Conservation (phyloP, 495 filamentous ascomycete genomes). For the Rusavskia elegans region DNA sequence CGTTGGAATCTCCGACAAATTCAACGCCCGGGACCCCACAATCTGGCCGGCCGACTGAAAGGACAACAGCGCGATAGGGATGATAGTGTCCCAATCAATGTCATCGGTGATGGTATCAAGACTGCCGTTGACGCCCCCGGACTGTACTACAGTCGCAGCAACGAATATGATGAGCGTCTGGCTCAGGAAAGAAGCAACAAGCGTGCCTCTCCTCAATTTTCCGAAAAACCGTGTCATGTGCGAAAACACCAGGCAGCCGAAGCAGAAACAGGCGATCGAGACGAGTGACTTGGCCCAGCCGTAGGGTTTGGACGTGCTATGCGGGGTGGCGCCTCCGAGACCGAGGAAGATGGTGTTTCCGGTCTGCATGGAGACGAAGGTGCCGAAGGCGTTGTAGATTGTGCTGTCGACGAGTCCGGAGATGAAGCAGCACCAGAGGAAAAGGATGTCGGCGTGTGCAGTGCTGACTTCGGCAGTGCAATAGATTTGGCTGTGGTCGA, state of each 20-base stretch:
- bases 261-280: slow-evolving; percentile 40
- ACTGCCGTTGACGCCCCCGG: slow-evolving; percentile 21
- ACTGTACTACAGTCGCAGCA: slow-evolving; percentile 41
- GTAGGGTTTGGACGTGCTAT: slow-evolving; percentile 34
- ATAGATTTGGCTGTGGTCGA: slow-evolving; percentile 1
- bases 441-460: slow-evolving; percentile 23
- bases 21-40: slow-evolving; percentile 43
- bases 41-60: slow-evolving; percentile 62
- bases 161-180: slow-evolving; percentile 40
- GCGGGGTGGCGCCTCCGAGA: slow-evolving; percentile 36
- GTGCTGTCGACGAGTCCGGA: slow-evolving; percentile 36
- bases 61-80: slow-evolving; percentile 47
- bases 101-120: slow-evolving; percentile 16
- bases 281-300: slow-evolving; percentile 48
- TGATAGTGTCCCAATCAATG: slow-evolving; percentile 24
- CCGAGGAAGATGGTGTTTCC: slow-evolving; percentile 54
- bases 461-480: slow-evolving; percentile 22
- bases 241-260: slow-evolving; percentile 35
- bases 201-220: slow-evolving; percentile 31
- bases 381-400: slow-evolving; percentile 36
- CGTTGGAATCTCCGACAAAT: slow-evolving; percentile 53
- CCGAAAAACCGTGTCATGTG: slow-evolving; percentile 20
- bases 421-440: slow-evolving; percentile 31
- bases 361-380: slow-evolving; percentile 41
- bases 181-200: slow-evolving; percentile 39